A percentile compares a stretch with the other conserved stretches of the same genome.
These are phyloP conservation scores for Scortechinia acanthostroma DNA, from an alignment of 2,329 filamentous ascomycete genomes.

Conservation along the genomic window DNA sequence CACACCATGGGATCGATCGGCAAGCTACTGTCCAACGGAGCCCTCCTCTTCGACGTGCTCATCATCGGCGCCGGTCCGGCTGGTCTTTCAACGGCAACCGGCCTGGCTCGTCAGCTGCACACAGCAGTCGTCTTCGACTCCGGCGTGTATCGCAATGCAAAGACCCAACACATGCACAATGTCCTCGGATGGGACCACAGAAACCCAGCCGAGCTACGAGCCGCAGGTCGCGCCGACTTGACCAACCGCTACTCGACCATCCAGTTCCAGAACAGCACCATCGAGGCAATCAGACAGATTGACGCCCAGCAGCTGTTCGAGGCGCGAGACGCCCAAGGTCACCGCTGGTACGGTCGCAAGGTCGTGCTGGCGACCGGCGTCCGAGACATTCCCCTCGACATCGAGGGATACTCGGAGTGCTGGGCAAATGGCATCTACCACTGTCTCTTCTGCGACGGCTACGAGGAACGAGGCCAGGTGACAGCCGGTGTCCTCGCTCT, in stretches of 20 bases:
- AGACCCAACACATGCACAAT: slow-evolving; percentile 38
- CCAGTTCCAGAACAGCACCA: neutral
- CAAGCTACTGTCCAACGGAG: too few species aligned
- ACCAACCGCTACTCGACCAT: slow-evolving; percentile 8
- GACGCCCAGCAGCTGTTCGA: neutral
- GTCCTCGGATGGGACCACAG: too few species aligned
- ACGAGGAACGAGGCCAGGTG: too few species aligned
- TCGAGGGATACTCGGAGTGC: neutral
- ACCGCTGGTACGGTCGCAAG: neutral
- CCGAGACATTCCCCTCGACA: neutral
- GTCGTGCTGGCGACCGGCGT: neutral
- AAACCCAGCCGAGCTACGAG: slow-evolving; percentile 7
- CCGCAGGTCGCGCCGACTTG: slow-evolving; percentile 16
- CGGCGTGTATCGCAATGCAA: slow-evolving; percentile 37
- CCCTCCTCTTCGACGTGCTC: slow-evolving; percentile 38
- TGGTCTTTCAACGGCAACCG: slow-evolving; percentile 35
- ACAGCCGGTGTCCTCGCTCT: neutral
- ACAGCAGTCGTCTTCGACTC: slow-evolving; percentile 39
- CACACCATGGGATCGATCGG: too few species aligned
- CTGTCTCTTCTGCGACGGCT: neutral
- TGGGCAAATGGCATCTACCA: neutral
- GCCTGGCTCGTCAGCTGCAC: slow-evolving; percentile 38
- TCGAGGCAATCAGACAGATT: neutral
- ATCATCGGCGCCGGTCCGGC: slow-evolving; percentile 44
- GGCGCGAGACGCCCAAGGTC: neutral